These are phyloP conservation scores for Mycena citricolor DNA, from an alignment of 1,284 basidiomycete species.

Conservation along the genomic window DNA sequence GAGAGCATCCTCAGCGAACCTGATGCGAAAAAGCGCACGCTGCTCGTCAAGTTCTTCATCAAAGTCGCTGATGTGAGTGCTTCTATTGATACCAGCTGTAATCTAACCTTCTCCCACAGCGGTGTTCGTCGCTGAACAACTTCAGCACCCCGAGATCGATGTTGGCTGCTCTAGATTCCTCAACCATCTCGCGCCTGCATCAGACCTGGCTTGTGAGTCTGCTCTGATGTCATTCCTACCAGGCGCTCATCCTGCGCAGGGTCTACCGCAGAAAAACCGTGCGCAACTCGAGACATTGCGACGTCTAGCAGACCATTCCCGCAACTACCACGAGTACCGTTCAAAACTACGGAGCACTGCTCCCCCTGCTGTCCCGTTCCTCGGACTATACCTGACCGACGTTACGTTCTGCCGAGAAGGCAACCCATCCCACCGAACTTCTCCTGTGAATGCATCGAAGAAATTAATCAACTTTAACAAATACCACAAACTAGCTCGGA, in stretches of 20 bases:
- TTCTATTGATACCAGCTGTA: conserved; percentile 8
- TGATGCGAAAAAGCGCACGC: conserved; percentile 86
- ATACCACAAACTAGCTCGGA: conserved; percentile 87
- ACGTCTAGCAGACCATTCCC: conserved; percentile 83
- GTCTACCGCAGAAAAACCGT: conserved; percentile 83
- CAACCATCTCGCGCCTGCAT: conserved; percentile 86
- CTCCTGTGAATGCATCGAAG: conserved; percentile 73
- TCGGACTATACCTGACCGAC: conserved; percentile 87
- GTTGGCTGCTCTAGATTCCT: conserved; percentile 91
- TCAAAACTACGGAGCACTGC: conserved; percentile 77
- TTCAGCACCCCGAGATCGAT: conserved; percentile 93
- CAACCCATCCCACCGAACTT: conserved; percentile 84
- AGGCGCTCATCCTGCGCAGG: conserved; percentile 44
- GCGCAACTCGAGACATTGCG: conserved; percentile 79
- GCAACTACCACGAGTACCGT: conserved; percentile 94
- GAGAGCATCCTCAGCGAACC: conserved; percentile 89
- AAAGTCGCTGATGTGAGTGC: conserved; percentile 87
- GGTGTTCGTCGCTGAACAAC: conserved; percentile 84
- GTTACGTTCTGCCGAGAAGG: conserved; percentile 96
- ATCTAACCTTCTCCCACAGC: conserved; percentile 45
- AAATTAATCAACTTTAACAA: conserved; percentile 95
- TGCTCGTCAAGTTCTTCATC: conserved; percentile 92
- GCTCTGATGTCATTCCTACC: neutral
- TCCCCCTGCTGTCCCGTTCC: conserved; percentile 89
- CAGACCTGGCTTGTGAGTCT: conserved; percentile 88